Evolutionary conservation across 768 basidiomycete genomes (phyloP), one percentile per base, ranked within the genome.

Genomic region (Dioszegia crocea): DNA sequence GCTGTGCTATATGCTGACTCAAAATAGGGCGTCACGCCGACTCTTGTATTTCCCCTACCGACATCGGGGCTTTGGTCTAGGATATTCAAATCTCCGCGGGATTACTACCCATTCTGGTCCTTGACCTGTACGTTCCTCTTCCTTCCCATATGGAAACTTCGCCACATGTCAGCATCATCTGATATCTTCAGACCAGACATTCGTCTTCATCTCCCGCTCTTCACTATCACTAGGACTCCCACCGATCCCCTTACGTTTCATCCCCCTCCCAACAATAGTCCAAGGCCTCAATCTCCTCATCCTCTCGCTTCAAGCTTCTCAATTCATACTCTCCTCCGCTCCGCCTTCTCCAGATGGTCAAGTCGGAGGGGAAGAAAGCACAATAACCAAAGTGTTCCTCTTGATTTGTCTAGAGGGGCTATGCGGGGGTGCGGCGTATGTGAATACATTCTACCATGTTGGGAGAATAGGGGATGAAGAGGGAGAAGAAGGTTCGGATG

Each of bases 201-300:
- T 89, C 40, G 93, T 96, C 45, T 96, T 97, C 79, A 73, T 97
- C 59, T 94, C 93, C 4, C 87, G 93, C 3, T 94, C 93, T 0
- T 87, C 89, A 8, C 87, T 93, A 57, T 88, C 91, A 6, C 77
- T 93, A 39, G 89, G 89, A 12, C 62, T 96, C 11, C 89, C 89
- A 0, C 84, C 92, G 0, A 79, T 96, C 4, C 90, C 91, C 0
- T 73, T 79, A 17, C 80, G 77, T 0, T 77, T 89, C 8, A 83
- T 98, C 12, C 79, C 87, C 2, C 70, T 90, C 2, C 93, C 93
- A 4, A 85, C 90, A 0, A 76, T 90, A 36, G 71, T 87, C 12
- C 92, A 96, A 77, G 82, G 80, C 58, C 19, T 80, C 41, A 85
- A 92, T 61, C 81, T 94, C 31, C 29, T 57, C 8, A 39, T 68